A percentile compares a stretch with the other conserved stretches of the same genome.
phyloP scores from a whole-genome alignment of 2,329 filamentous ascomycete genomes.

The Alternaria viburni region DNA sequence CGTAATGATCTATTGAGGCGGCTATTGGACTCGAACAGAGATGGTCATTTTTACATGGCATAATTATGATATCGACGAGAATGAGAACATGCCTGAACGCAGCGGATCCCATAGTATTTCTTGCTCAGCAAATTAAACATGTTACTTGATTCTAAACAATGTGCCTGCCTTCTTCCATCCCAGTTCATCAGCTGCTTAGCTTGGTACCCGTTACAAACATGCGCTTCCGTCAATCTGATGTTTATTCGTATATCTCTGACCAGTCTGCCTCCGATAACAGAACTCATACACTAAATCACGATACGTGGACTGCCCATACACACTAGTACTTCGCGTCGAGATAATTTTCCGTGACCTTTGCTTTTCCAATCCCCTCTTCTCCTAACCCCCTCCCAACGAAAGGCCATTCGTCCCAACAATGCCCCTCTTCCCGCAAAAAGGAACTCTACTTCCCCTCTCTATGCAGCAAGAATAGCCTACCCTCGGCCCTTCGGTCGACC shows the following conservation, averaged over 20 bases:
- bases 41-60: constrained; percentile 17
- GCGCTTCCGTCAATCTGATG: not conserved
- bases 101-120: constrained; percentile 9
- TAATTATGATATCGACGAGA: constrained; percentile 13
- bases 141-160: not conserved
- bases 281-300: not conserved
- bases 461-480: not conserved
- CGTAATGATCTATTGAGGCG: constrained; percentile 20
- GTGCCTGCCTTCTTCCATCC: not conserved
- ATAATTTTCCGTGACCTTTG: not conserved
- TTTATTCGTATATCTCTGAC: not conserved
- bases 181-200: not conserved
- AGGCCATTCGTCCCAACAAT: not conserved
- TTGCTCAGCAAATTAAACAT: constrained; percentile 7
- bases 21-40: not conserved
- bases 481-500: not conserved
- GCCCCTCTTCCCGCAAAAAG: not conserved
- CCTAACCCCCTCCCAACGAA: not conserved
- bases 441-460: not conserved
- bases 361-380: not conserved
- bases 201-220: not conserved
- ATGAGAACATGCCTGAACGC: constrained; percentile 16
- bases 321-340: not conserved
- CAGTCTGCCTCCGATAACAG: not conserved
- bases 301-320: not conserved